phyloP scores from a whole-genome alignment of 768 basidiomycete species.

The Dentipellis sp. region DNA sequence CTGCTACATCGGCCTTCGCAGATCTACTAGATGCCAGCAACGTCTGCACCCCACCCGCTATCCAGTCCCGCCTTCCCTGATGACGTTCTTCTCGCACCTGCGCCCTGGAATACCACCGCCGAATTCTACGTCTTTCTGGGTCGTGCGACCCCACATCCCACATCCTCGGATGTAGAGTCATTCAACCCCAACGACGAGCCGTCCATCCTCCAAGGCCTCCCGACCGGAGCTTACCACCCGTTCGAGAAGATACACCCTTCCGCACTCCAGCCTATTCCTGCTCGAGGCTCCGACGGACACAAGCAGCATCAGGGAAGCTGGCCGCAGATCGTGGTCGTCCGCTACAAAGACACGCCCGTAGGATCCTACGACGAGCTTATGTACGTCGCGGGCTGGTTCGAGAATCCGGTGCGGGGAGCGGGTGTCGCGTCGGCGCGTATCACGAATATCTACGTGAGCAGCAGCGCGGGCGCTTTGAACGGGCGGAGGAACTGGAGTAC shows the following conservation, averaged over 20 bases:
- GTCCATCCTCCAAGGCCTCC: conserved; percentile 9
- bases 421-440: not conserved
- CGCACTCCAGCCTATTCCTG: conserved; percentile 1
- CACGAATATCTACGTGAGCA: conserved; percentile 10
- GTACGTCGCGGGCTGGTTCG: not conserved
- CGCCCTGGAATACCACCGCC: conserved; percentile 7
- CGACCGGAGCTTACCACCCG: conserved; percentile 7
- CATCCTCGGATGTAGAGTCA: not conserved
- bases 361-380: conserved; percentile 13
- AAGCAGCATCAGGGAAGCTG: conserved; percentile 7
- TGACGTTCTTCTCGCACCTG: not conserved
- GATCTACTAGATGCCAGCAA: not conserved
- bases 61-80: not conserved
- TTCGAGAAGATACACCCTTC: conserved; percentile 7
- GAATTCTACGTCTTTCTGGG: conserved; percentile 3
- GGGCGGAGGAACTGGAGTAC: conserved; percentile 11
- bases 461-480: conserved; percentile 2
- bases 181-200: conserved; percentile 5
- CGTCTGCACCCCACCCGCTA: not conserved
- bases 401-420: not conserved
- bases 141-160: too few relatives aligned
- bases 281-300: not conserved
- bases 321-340: not conserved
- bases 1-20: too few relatives aligned
- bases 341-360: conserved; percentile 6